A percentile compares a stretch with the other conserved stretches of the same genome.
phyloP scores from a whole-genome alignment of 1,284 basidiomycete genomes.

The Cystobasidium pallidum region DNA sequence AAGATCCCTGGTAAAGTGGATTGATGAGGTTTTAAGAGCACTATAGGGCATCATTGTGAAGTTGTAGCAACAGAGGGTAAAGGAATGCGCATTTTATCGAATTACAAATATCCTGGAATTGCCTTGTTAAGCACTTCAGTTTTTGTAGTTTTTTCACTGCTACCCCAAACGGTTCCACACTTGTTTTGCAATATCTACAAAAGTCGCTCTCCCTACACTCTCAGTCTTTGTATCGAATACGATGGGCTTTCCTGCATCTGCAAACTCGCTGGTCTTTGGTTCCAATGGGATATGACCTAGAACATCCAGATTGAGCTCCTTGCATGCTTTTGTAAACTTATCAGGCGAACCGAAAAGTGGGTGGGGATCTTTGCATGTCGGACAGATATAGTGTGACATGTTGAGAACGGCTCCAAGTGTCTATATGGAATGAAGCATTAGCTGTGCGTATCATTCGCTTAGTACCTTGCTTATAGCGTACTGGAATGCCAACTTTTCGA shows the following conservation, averaged over 20 bases:
- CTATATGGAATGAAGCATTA: constrained; percentile 59
- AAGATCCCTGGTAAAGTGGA: too few relatives aligned
- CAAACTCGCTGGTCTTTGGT: constrained; percentile 71
- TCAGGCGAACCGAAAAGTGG: constrained; percentile 77
- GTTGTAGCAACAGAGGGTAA: too few relatives aligned
- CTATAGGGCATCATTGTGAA: too few relatives aligned
- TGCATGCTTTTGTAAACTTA: constrained; percentile 69
- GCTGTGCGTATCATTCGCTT: too few relatives aligned
- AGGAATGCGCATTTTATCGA: too few relatives aligned
- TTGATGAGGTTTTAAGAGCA: too few relatives aligned
- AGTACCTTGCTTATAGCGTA: too few relatives aligned
- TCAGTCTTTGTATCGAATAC: constrained; percentile 57
- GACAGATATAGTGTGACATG: constrained; percentile 85
- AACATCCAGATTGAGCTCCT: constrained; percentile 66
- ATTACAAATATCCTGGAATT: too few relatives aligned
- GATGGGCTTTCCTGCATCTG: constrained; percentile 69
- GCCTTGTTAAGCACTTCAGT: too few relatives aligned
- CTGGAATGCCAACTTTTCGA: constrained; percentile 83
- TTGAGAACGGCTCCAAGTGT: constrained; percentile 88
- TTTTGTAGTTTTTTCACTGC: too few relatives aligned
- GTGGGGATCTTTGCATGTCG: constrained; percentile 71
- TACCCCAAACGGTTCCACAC: constrained; percentile 28
- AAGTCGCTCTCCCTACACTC: constrained; percentile 24
- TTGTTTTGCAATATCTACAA: constrained; percentile 25
- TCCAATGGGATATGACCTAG: constrained; percentile 86